Percentiles rank a stretch among this genome's conserved stretches.
phyloP scores from a whole-genome alignment of 2,329 filamentous ascomycete species.

The Talaromyces islandicus region DNA sequence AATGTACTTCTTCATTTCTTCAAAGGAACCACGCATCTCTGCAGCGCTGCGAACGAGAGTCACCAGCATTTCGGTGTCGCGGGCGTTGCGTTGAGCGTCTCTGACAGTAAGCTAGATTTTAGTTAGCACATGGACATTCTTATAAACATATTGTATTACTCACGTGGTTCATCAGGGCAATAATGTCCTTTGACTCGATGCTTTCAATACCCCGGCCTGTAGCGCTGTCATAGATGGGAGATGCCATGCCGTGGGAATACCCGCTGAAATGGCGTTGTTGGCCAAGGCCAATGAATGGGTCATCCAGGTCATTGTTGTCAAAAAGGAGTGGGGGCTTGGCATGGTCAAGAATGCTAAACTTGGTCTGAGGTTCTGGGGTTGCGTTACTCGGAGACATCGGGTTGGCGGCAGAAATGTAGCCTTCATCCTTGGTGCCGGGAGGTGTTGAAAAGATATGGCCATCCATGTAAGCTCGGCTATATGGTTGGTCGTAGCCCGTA shows the following conservation, averaged over 20 bases:
- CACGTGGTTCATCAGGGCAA: constrained; percentile 94
- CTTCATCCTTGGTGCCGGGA: constrained; percentile 71
- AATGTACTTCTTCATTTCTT: constrained; percentile 89
- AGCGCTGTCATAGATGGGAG: constrained; percentile 83
- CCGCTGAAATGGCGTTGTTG: constrained; percentile 68
- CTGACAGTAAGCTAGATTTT: constrained; percentile 71
- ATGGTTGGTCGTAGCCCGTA: constrained; percentile 53
- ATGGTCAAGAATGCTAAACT: constrained; percentile 47
- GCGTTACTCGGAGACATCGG: constrained; percentile 45
- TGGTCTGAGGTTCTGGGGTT: constrained; percentile 41
- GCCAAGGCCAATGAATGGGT: constrained; percentile 54
- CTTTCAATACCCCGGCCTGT: constrained; percentile 82
- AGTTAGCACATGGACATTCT: constrained; percentile 19
- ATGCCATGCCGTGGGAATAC: constrained; percentile 85
- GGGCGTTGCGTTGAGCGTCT: constrained; percentile 90
- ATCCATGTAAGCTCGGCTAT: constrained; percentile 51
- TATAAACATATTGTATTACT: constrained; percentile 27
- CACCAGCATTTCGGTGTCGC: constrained; percentile 93
- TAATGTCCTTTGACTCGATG: constrained; percentile 94
- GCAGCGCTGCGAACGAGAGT: constrained; percentile 88
- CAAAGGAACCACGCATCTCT: constrained; percentile 95
- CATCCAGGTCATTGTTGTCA: constrained; percentile 40
- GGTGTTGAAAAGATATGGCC: constrained; percentile 42
- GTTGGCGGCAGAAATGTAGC: constrained; percentile 76
- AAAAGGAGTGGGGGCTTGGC: constrained; percentile 47